Base-by-base conservation (phyloP, 1,284 basidiomycete species). In the Pyrrhoderma lamaoense region DNA sequence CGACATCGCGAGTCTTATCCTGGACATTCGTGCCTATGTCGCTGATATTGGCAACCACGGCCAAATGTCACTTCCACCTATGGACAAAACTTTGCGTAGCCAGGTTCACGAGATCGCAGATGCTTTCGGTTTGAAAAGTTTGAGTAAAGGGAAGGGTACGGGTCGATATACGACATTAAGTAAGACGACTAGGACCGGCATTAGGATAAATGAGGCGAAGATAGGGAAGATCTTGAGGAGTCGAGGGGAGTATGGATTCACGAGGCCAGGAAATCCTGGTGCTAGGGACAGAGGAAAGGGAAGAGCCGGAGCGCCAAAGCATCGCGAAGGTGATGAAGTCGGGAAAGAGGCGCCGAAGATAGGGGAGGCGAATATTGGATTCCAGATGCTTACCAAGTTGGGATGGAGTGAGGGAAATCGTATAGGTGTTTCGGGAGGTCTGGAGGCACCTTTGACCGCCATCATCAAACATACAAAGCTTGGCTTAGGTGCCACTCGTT, bases 321-420 rank as follows among this genome's bases (percentile, higher is more conserved):
- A 82, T 51, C 71, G 67, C 49, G 88, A 90, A 43, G 88, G 88
- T 21, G 84, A 89, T 27, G 78, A 80, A 53, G 84, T 91, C 45
- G 88, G 88, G 23, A 82, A 82, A 72, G 74, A 76, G 56, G 89
- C 89, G 1, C 85, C 85, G 3, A 89, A 83, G 68, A 80, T 91
- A 47, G 77, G 74, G 18, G 71, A 77, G 52, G 66, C 73, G 2
- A 91, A 91, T 58, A 58, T 89, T 51, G 89, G 89, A 0, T 91
- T 89, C 68, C 76, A 69, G 65, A 77, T 92, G 79, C 62, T 91
- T 56, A 76, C 81, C 14, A 70, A 73, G 45, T 89, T 90, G 87
- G 87, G 87, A 22, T 89, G 86, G 86, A 61, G 74, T 8, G 83
- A 87, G 57, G 86, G 86, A 1, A 70, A 76, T 31, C 69, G 72